Conservation (phyloP, 1,284 basidiomycete genomes). For the Microbotryum violaceum region DNA sequence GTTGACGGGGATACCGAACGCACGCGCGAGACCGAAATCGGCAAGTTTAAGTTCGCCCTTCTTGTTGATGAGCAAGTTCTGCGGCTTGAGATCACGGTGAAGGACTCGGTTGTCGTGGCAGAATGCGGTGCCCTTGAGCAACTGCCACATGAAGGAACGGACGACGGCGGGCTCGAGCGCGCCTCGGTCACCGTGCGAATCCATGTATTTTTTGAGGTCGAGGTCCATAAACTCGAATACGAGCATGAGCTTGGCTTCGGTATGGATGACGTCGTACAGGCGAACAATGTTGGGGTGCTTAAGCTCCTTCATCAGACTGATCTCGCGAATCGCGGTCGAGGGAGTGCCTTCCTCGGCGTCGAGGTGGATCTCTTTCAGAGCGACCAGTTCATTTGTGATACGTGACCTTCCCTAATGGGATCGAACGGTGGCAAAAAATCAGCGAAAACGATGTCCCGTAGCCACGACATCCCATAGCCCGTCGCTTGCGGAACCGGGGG, state of each 20-base stretch:
- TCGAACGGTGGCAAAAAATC: not conserved
- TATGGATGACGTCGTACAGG: slow-evolving; percentile 83
- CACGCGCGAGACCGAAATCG: slow-evolving; percentile 71
- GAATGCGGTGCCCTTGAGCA: slow-evolving; percentile 94
- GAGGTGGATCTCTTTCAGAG: slow-evolving; percentile 84
- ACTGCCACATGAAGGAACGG: slow-evolving; percentile 93
- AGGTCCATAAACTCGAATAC: slow-evolving; percentile 99
- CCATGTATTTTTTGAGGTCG: slow-evolving; percentile 99
- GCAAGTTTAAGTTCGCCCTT: slow-evolving; percentile 95
- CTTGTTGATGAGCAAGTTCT: slow-evolving; percentile 94
- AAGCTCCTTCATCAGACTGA: slow-evolving; percentile 93
- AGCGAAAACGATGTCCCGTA: not conserved
- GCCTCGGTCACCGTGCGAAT: slow-evolving; percentile 90
- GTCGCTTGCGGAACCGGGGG: slow-evolving; percentile 31
- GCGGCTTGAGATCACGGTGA: slow-evolving; percentile 94
- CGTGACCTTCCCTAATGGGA: slow-evolving; percentile 43
- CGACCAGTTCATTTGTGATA: slow-evolving; percentile 82
- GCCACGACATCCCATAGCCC: not conserved
- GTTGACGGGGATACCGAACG: slow-evolving; percentile 92
- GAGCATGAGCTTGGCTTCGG: slow-evolving; percentile 93
- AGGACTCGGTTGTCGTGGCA: slow-evolving; percentile 98
- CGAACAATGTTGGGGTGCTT: slow-evolving; percentile 93
- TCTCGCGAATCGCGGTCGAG: slow-evolving; percentile 89
- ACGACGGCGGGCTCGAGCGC: slow-evolving; percentile 90
- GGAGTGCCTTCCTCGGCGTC: slow-evolving; percentile 93